Evolutionary conservation across 2,329 filamentous ascomycete genomes (phyloP), one percentile per base, ranked within the genome.

Genomic region (Claviceps pusilla): DNA sequence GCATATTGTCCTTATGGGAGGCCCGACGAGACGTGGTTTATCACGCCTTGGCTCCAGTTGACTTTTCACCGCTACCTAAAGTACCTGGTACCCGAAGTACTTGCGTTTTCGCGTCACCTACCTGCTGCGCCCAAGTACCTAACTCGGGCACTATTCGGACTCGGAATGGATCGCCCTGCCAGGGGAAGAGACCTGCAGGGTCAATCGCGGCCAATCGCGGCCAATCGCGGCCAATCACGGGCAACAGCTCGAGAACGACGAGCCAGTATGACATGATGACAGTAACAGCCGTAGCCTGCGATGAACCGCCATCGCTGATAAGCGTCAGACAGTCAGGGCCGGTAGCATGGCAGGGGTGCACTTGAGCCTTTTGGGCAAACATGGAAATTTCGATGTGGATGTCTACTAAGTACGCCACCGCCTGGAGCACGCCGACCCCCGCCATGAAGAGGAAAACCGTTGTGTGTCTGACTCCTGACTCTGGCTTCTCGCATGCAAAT

Each of bases 61-160:
- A 6, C 33, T 47, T 43, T 47, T 59, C 58, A 59, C 59, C 59
- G 58, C 58, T 55, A 55, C 52, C 35, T 7, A 24, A 39, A 10
- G 39, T 24, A 24, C 24, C 39, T 41, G 5, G 39, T 16, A 42
- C 39, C 33, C 3, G 16, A 43, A 43, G 42, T 24, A 43, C 9
- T 24, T 24, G 24, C 24, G 24, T 24, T 24, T 24, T 24, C 24
- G 24, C 2, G 24, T 24, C 24, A 1, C 9, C 1, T 43, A 19
- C 42, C 42, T 43, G 19, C 5, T 42, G 39, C 16, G 16, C 4
- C 4, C 16, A 42, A 2, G 14, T 42, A 42, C 39, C 11, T 41
- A 16, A 16, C 14, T 2, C 16, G 16, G 4, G 3, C 4, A 24
- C 42, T 43, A n/a, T 43, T 43, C n/a, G n/a, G 9, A 43, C n/a